Evolutionary conservation across 768 basidiomycete genomes (phyloP).

Genomic region (Lactarius hatsudake): DNA sequence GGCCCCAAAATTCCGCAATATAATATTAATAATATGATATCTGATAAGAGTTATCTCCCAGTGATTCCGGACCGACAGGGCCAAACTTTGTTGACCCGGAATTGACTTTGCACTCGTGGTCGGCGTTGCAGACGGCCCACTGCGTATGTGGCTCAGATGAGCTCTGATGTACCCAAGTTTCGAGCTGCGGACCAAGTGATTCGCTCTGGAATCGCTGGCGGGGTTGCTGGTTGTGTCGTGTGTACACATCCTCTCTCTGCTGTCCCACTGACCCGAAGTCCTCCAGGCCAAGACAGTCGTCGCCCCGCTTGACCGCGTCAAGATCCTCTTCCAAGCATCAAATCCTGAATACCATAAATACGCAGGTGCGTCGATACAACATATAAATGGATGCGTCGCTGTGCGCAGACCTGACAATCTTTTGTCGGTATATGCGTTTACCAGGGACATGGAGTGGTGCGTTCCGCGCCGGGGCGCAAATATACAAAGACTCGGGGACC

Average conservation of each 20-base stretch:
- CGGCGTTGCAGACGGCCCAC: neutral
- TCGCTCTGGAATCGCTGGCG: slow-evolving; percentile 88
- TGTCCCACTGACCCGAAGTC: slow-evolving; percentile 19
- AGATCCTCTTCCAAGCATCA: slow-evolving; percentile 97
- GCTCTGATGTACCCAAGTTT: slow-evolving; percentile 47
- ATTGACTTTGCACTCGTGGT: neutral
- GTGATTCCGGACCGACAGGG: too few species aligned
- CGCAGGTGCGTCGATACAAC: slow-evolving; percentile 55
- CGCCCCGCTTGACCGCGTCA: slow-evolving; percentile 95
- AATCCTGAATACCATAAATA: slow-evolving; percentile 94
- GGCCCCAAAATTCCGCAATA: too few species aligned
- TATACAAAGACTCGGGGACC: slow-evolving; percentile 64
- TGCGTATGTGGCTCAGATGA: slow-evolving; percentile 41
- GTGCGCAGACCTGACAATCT: neutral
- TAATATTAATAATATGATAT: neutral
- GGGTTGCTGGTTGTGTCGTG: slow-evolving; percentile 90
- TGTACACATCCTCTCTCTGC: slow-evolving; percentile 36
- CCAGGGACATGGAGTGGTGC: slow-evolving; percentile 87
- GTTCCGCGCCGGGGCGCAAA: slow-evolving; percentile 68
- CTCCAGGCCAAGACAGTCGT: slow-evolving; percentile 88
- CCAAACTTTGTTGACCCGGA: neutral
- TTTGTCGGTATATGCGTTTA: neutral
- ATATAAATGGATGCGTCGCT: too few species aligned
- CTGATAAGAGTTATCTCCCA: neutral
- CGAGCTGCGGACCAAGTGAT: slow-evolving; percentile 43